Percentiles rank a stretch among this genome's conserved stretches.
Conservation (phyloP, 1,139 yeast species). For the Lodderomyces margitis region DNA sequence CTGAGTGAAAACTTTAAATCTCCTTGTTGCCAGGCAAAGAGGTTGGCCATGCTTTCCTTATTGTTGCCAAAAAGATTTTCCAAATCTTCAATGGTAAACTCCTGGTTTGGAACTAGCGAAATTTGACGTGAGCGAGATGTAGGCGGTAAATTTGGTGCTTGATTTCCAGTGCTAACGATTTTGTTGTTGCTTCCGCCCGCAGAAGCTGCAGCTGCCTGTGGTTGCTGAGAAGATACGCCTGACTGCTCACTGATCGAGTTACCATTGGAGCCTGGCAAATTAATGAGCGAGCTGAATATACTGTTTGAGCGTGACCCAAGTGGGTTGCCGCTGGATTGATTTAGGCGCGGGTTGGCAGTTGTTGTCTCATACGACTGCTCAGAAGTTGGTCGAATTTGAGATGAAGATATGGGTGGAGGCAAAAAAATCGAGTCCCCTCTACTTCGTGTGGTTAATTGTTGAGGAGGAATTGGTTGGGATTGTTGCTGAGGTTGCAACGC, state of each 20-base stretch:
- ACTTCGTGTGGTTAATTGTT: constrained; percentile 18
- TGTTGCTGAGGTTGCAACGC: constrained; percentile 10
- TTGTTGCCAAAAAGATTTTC: constrained; percentile 35
- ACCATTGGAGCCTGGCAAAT: constrained; percentile 35
- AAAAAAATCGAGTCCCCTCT: constrained; percentile 33
- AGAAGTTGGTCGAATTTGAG: constrained; percentile 15
- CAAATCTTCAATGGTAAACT: constrained; percentile 37
- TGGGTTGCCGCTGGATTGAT: constrained; percentile 9
- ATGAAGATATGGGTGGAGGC: constrained; percentile 27
- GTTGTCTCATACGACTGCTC: constrained; percentile 13
- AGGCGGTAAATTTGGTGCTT: constrained; percentile 13
- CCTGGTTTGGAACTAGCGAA: constrained; percentile 18
- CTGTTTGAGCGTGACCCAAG: constrained; percentile 32
- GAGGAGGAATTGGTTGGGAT: constrained; percentile 9
- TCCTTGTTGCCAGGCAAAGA: constrained; percentile 30
- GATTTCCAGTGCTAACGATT: neutral
- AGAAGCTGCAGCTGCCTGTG: constrained; percentile 1
- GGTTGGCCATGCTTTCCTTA: constrained; percentile 41
- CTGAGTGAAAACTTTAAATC: constrained; percentile 14
- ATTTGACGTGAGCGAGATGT: constrained; percentile 17
- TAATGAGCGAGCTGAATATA: constrained; percentile 42
- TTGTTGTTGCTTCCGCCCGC: constrained; percentile 2
- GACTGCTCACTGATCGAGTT: constrained; percentile 35
- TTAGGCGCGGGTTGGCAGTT: constrained; percentile 2
- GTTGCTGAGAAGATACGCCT: neutral